A percentile compares a stretch with the other conserved stretches of the same genome.
Evolutionary conservation across 2,329 filamentous ascomycete genomes (phyloP).

Genomic region (Diaporthe humulicola): DNA sequence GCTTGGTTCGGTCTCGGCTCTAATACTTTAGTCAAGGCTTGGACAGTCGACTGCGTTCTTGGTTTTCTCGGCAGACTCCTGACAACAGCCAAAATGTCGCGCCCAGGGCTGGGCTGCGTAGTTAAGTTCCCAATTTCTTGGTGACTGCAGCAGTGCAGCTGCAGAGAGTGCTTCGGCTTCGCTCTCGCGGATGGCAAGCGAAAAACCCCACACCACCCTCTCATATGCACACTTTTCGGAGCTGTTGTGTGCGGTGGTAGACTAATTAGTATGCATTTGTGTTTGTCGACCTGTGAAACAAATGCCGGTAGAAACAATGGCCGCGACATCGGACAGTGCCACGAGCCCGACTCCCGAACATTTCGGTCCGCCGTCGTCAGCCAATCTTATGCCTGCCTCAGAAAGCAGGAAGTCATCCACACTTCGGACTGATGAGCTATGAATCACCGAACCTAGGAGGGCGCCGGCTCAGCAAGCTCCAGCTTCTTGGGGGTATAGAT

Average conservation of each 20-base stretch:
- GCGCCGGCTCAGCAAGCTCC: too few relatives aligned
- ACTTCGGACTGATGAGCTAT: not conserved
- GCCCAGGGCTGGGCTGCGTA: slow-evolving; percentile 25
- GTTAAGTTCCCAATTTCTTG: slow-evolving; percentile 23
- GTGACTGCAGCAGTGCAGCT: slow-evolving; percentile 6
- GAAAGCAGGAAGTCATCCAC: too few relatives aligned
- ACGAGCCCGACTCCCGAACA: not conserved
- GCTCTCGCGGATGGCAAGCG: slow-evolving; percentile 17
- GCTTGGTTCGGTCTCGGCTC: slow-evolving; percentile 27
- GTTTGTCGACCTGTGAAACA: not conserved
- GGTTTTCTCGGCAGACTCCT: slow-evolving; percentile 27
- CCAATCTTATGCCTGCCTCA: not conserved
- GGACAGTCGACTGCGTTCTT: not conserved
- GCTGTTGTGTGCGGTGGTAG: not conserved
- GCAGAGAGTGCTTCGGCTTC: slow-evolving; percentile 9
- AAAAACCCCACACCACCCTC: slow-evolving; percentile 23
- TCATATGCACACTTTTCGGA: not conserved
- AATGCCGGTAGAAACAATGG: not conserved
- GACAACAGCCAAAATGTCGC: slow-evolving; percentile 18
- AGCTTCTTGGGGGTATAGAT: too few relatives aligned
- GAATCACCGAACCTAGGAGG: not conserved
- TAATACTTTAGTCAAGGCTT: slow-evolving; percentile 18
- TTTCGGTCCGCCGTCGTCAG: not conserved
- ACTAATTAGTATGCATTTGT: not conserved
- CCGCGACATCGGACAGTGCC: slow-evolving; percentile 8